Percentiles rank a stretch among this genome's conserved stretches.
phyloP scores from a whole-genome alignment of 2,329 filamentous ascomycete species.

The Beauveria australis region DNA sequence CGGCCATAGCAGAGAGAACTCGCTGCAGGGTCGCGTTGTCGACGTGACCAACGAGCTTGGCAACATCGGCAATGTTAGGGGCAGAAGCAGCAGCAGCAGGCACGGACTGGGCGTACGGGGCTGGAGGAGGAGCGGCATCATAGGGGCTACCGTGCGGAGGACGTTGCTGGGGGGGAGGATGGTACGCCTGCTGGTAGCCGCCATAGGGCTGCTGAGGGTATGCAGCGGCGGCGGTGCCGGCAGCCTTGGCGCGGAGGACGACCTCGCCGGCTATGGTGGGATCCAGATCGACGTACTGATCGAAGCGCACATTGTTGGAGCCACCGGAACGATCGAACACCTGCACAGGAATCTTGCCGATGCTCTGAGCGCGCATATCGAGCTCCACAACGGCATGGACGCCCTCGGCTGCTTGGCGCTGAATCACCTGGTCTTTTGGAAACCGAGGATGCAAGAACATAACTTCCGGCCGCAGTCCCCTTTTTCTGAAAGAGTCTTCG shows the following conservation, averaged over 20 bases:
- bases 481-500: conserved; percentile 63
- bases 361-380: conserved; percentile 58
- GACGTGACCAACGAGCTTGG: conserved; percentile 57
- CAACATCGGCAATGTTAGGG: conserved; percentile 42
- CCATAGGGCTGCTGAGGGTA: conserved; percentile 25
- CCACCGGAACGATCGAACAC: conserved; percentile 76
- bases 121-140: conserved; percentile 16
- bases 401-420: conserved; percentile 79
- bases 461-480: conserved; percentile 66
- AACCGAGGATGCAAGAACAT: conserved; percentile 73
- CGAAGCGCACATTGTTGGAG: conserved; percentile 69
- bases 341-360: conserved; percentile 69
- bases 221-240: conserved; percentile 17
- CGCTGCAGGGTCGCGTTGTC: conserved; percentile 65
- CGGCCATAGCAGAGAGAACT: conserved; percentile 52
- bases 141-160: conserved; percentile 17
- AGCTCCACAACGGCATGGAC: conserved; percentile 79
- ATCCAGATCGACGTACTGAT: conserved; percentile 80
- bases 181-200: conserved; percentile 16
- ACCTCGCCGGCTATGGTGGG: conserved; percentile 73
- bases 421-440: conserved; percentile 69
- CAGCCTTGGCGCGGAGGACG: conserved; percentile 60
- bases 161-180: conserved; percentile 22
- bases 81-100: conserved; percentile 17
- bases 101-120: conserved; percentile 18